Conservation (phyloP, 345 rosid species). For the Ceriops zippeliana region DNA sequence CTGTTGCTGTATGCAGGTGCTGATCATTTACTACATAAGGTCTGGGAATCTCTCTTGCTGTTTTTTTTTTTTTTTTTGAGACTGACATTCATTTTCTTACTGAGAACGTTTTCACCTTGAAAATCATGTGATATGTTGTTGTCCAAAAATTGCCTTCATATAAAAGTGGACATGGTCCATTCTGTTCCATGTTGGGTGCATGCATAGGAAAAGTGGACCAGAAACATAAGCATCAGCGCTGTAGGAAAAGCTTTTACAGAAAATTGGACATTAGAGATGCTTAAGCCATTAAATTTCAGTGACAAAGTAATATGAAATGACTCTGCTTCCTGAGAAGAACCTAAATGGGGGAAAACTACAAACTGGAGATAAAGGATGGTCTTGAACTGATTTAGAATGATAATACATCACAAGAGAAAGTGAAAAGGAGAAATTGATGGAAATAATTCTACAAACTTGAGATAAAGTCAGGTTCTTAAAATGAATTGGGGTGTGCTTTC, state of each 20-base stretch:
- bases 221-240: too few species aligned
- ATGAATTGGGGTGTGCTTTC: neutral
- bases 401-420: neutral
- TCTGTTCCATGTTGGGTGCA: neutral
- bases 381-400: too few species aligned
- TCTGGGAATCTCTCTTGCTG: conserved; percentile 30
- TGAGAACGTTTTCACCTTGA: neutral
- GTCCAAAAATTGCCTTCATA: neutral
- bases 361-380: too few species aligned
- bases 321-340: too few species aligned
- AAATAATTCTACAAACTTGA: neutral
- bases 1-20: conserved; percentile 54
- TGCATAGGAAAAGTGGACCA: too few species aligned
- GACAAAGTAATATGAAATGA: too few species aligned
- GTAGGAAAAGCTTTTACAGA: too few species aligned
- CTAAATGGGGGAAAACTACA: too few species aligned
- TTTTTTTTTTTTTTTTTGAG: neutral
- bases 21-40: conserved; percentile 79
- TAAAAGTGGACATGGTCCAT: neutral
- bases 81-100: neutral
- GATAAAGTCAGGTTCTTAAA: neutral
- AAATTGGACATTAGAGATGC: too few species aligned
- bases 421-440: neutral
- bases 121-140: neutral
- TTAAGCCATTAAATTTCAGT: too few species aligned